Percentiles rank a stretch among this genome's conserved stretches.
Conservation (phyloP, 805 yeast species). For the Sungouiella blattae region DNA sequence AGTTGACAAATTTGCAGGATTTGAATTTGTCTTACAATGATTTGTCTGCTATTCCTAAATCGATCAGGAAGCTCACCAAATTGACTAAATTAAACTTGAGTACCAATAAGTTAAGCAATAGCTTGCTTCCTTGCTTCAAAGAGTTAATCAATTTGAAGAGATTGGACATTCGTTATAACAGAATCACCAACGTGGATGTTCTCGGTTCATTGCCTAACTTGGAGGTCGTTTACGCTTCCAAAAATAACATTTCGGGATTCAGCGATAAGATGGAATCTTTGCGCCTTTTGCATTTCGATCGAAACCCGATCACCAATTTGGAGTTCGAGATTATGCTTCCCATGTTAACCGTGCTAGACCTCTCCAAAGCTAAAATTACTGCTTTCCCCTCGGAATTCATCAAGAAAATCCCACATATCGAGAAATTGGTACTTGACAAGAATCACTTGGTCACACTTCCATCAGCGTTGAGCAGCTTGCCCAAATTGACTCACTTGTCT, state of each 20-base stretch:
- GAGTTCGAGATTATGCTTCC: conserved; percentile 51
- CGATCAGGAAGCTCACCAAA: conserved; percentile 55
- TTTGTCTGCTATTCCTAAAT: conserved; percentile 56
- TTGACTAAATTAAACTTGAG: conserved; percentile 70
- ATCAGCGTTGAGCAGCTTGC: conserved; percentile 55
- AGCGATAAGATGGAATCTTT: conserved; percentile 59
- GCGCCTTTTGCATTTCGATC: conserved; percentile 67
- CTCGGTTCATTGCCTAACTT: conserved; percentile 56
- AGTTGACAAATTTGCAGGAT: conserved; percentile 54
- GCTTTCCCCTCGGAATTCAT: conserved; percentile 66
- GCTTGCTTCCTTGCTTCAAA: conserved; percentile 51
- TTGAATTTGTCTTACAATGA: conserved; percentile 82
- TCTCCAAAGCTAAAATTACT: conserved; percentile 80
- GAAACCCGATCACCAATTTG: conserved; percentile 79
- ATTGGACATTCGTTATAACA: conserved; percentile 75
- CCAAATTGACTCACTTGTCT: conserved; percentile 62
- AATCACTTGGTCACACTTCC: conserved; percentile 82
- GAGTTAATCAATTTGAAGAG: conserved; percentile 57
- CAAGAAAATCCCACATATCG: conserved; percentile 58
- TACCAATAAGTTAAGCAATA: conserved; percentile 59
- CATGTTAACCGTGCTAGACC: conserved; percentile 65
- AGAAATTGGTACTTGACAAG: conserved; percentile 70
- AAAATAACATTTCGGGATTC: conserved; percentile 71
- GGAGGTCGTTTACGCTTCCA: conserved; percentile 70
- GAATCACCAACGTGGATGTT: conserved; percentile 50